Evolutionary conservation across 306 rosid genomes (phyloP).

Genomic region (Argentina anserina): DNA sequence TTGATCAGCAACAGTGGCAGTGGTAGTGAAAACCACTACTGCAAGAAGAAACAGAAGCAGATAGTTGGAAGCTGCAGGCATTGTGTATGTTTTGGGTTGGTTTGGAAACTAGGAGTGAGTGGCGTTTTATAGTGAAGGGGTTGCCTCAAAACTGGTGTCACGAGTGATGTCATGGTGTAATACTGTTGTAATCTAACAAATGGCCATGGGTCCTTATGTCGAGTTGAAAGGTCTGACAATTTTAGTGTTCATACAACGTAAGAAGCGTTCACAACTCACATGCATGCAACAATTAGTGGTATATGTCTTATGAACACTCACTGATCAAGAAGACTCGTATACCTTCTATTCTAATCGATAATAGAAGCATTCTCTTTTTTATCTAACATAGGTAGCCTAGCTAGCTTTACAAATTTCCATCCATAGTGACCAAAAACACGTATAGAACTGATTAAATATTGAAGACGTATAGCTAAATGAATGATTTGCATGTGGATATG

Average conservation of each 20-base stretch:
- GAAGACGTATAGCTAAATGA: no score
- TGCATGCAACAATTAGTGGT: neutral
- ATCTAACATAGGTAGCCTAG: no score
- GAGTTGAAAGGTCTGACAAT: conserved; percentile 8
- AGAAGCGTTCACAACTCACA: conserved; percentile 3
- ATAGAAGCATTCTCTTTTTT: no score
- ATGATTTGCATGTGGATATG: no score
- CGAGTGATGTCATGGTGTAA: conserved; percentile 2
- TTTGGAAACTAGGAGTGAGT: neutral
- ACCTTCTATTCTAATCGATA: neutral
- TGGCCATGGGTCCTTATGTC: neutral
- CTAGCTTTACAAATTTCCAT: no score
- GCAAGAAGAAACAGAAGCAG: conserved; percentile 24
- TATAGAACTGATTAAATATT: no score
- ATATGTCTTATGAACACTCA: neutral
- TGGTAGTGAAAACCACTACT: conserved; percentile 28
- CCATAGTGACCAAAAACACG: no score
- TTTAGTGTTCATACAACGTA: neutral
- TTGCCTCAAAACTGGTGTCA: neutral
- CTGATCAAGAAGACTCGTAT: neutral
- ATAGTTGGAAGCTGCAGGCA: conserved; percentile 17
- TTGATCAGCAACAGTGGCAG: conserved; percentile 19
- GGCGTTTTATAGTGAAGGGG: conserved; percentile 22
- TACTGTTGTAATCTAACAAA: neutral
- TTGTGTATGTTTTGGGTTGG: neutral